phyloP scores from a whole-genome alignment of 2,329 filamentous ascomycete species.

The Colletotrichum phormii region DNA sequence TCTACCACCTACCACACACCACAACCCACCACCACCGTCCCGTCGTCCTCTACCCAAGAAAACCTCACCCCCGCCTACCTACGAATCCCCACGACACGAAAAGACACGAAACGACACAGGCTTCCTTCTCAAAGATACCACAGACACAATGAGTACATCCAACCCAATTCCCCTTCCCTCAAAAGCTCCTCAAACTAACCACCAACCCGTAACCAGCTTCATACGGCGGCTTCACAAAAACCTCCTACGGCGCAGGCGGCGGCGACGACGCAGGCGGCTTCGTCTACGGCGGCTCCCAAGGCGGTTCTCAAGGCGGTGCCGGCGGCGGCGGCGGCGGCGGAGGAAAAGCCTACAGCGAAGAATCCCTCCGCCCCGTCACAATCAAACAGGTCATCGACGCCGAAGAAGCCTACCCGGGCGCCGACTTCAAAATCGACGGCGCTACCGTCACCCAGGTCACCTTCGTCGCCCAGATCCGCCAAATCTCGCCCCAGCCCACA shows the following conservation, averaged over 20 bases:
- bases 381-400: constrained; percentile 94
- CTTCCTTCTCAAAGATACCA: neutral
- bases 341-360: constrained; percentile 74
- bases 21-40: constrained; percentile 33
- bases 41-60: neutral
- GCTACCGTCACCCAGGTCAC: constrained; percentile 77
- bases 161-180: too few relatives aligned
- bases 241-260: constrained; percentile 65
- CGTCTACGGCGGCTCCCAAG: constrained; percentile 70
- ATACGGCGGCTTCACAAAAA: constrained; percentile 55
- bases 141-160: constrained; percentile 12
- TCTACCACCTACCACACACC: constrained; percentile 46
- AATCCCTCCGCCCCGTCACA: constrained; percentile 91
- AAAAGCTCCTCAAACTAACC: neutral
- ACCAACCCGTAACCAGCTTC: constrained; percentile 50
- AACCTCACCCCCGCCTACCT: neutral
- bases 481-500: constrained; percentile 86
- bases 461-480: constrained; percentile 90
- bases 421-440: constrained; percentile 87
- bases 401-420: constrained; percentile 76
- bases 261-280: constrained; percentile 73
- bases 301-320: constrained; percentile 66
- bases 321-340: constrained; percentile 42
- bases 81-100: neutral
- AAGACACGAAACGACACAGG: neutral